phyloP scores from a whole-genome alignment of 2,329 filamentous ascomycete genomes.

The Pseudofabraea citricarpa region DNA sequence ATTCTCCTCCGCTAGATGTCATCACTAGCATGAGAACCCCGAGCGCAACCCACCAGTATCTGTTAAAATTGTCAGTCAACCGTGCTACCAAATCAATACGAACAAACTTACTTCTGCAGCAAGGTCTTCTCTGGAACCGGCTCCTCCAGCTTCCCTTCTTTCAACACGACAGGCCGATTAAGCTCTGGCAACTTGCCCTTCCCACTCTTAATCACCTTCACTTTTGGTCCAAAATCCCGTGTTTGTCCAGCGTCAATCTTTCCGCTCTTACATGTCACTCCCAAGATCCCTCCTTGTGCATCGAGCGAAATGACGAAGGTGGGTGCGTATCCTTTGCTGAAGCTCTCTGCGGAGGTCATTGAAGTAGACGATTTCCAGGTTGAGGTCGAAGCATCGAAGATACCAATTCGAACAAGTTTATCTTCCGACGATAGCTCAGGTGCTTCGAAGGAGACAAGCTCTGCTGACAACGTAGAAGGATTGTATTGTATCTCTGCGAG shows the following conservation, averaged over 20 bases:
- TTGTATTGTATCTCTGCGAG: constrained; percentile 56
- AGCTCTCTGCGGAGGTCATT: constrained; percentile 50
- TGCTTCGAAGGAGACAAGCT: constrained; percentile 49
- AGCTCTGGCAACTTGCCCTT: constrained; percentile 52
- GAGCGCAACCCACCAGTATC: constrained; percentile 63
- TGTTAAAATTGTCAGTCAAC: constrained; percentile 26
- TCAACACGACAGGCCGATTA: constrained; percentile 60
- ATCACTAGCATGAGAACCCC: constrained; percentile 48
- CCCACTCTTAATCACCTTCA: constrained; percentile 41
- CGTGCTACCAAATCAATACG: no score
- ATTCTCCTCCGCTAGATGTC: constrained; percentile 44
- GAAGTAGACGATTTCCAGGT: constrained; percentile 52
- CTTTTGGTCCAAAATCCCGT: constrained; percentile 60
- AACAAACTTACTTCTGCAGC: constrained; percentile 55
- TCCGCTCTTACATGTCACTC: constrained; percentile 50
- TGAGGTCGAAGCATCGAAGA: constrained; percentile 44
- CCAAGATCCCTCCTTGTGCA: constrained; percentile 38
- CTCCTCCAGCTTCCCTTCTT: constrained; percentile 52
- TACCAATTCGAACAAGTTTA: constrained; percentile 49
- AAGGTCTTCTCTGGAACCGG: constrained; percentile 57
- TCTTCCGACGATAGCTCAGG: constrained; percentile 44
- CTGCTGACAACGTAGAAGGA: constrained; percentile 35
- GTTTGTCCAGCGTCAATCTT: constrained; percentile 59
- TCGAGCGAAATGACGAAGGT: constrained; percentile 50
- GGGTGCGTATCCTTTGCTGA: constrained; percentile 56